phyloP scores from a whole-genome alignment of 2,329 filamentous ascomycete genomes.

The Trichophyton verrucosum region DNA sequence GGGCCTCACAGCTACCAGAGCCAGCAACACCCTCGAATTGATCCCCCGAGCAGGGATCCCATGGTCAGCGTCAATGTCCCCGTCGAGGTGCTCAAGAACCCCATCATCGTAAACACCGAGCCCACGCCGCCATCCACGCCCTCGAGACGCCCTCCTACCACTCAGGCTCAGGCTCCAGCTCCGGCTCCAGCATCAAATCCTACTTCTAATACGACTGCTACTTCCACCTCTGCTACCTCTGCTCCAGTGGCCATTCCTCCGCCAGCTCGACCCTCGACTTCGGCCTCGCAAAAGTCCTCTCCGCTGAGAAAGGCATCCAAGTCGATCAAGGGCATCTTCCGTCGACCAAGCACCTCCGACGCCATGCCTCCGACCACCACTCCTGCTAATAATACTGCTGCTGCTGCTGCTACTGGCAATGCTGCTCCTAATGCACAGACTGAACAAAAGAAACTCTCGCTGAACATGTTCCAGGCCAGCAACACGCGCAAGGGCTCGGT shows the following conservation, averaged over 20 bases:
- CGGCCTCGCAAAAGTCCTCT: conserved; percentile 7
- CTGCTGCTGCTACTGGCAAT: too few relatives aligned
- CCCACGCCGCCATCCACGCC: conserved; percentile 12
- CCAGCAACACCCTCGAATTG: background rate
- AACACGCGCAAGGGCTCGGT: conserved; percentile 22
- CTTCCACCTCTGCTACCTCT: background rate
- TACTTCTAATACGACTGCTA: background rate
- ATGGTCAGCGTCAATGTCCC: conserved; percentile 3
- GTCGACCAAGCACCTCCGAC: conserved; percentile 7
- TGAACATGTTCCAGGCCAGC: conserved; percentile 7
- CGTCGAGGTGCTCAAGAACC: conserved; percentile 8
- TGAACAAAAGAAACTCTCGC: background rate
- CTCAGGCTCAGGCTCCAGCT: too few relatives aligned
- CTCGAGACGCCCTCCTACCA: background rate
- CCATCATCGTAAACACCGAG: conserved; percentile 13
- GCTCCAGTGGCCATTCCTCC: background rate
- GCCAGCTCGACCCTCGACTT: background rate
- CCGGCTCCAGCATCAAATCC: background rate
- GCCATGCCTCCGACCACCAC: background rate
- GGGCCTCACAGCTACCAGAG: background rate
- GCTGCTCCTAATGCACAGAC: background rate
- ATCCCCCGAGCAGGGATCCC: conserved; percentile 5
- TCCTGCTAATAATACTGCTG: too few relatives aligned
- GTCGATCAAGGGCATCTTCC: conserved; percentile 18
- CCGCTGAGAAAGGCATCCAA: conserved; percentile 14